Percentiles rank a stretch among this genome's conserved stretches.
Evolutionary conservation across 805 yeast genomes (phyloP).

Genomic region (Candida tammaniensis): DNA sequence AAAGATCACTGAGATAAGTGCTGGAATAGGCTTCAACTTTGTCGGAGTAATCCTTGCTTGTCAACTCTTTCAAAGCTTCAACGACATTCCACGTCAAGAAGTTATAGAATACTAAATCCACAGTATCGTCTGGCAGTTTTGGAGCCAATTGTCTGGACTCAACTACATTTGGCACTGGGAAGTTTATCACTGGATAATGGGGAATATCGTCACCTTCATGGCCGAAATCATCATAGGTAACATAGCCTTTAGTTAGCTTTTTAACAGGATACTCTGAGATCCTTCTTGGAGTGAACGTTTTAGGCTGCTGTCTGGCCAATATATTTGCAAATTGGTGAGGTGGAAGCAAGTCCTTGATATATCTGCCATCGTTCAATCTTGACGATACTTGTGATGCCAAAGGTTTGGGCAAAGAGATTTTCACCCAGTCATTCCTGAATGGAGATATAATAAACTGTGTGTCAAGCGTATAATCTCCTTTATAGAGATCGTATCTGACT

Average conservation of each 20-base stretch:
- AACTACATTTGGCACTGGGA: slow-evolving; percentile 77
- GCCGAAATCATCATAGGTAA: slow-evolving; percentile 83
- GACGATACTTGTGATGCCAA: slow-evolving; percentile 55
- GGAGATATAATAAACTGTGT: slow-evolving; percentile 84
- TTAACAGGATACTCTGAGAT: slow-evolving; percentile 4
- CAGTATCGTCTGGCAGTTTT: slow-evolving; percentile 19
- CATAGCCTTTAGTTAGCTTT: slow-evolving; percentile 61
- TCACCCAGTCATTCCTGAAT: slow-evolving; percentile 76
- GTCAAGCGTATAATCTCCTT: slow-evolving; percentile 80
- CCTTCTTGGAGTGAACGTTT: neutral
- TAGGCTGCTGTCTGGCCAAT: slow-evolving; percentile 1
- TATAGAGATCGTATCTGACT: slow-evolving; percentile 78
- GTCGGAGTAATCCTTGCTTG: slow-evolving; percentile 16
- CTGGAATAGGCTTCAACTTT: slow-evolving; percentile 27
- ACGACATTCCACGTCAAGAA: slow-evolving; percentile 51
- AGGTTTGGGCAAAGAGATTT: slow-evolving; percentile 54
- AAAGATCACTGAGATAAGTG: slow-evolving; percentile 30
- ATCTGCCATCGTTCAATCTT: slow-evolving; percentile 55
- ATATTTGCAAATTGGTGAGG: slow-evolving; percentile 18
- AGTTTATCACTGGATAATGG: slow-evolving; percentile 58
- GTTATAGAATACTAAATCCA: slow-evolving; percentile 77
- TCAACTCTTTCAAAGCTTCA: slow-evolving; percentile 29
- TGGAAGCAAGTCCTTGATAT: slow-evolving; percentile 31
- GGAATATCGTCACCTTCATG: slow-evolving; percentile 80
- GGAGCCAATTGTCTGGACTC: slow-evolving; percentile 42